Base-by-base conservation (phyloP, 164 flowering plant species). In the Vitis rupestris region DNA sequence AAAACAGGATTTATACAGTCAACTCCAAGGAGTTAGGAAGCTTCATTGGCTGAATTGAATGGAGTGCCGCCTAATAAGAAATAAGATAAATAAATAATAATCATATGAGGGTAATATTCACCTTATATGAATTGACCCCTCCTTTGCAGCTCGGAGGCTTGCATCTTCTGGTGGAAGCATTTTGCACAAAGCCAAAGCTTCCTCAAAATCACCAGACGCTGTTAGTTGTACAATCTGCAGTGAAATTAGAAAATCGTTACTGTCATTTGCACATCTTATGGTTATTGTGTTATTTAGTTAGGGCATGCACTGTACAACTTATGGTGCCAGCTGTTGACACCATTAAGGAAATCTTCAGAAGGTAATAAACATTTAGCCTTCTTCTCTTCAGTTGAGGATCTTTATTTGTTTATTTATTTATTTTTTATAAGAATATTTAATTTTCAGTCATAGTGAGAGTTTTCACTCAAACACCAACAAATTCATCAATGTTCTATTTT, bases 121-220 rank as follows among this genome's bases (percentile, higher is more conserved):
- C 99, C 99, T 84, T 66, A 93, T 78, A 73, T 90, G 97, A 76
- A 96, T 96, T 56, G 98, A 85, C 8, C 87, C 82, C 78, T 93
- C 99, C 78, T 91, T 96, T 76, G 99, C 89, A 63, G 94, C 89
- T 85, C 96, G 83, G 69, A 96, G 97, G 68, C 77, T 89, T 74
- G 97, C 82, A 80, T 96, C 99, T 81, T 96, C 99, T 54, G 94
- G 94, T 61, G 99, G 98, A 74, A 96, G 98, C 72, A 92, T 69
- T 83, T 93, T 92, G 67, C 98, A 96, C 77, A 96, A 83, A 62
- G 93, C 89, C 86, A 96, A 79, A 27, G 99, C 99, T 80, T 93
- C 98, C 76, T 93, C 99, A 83, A 96, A 96, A 77, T 96, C 79
- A 12, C 94, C 97, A 75, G 99, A 93, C 70, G 97, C 99, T 69